Conservation (phyloP, 2,329 filamentous ascomycete species). For the Epicoccum sorghinum region DNA sequence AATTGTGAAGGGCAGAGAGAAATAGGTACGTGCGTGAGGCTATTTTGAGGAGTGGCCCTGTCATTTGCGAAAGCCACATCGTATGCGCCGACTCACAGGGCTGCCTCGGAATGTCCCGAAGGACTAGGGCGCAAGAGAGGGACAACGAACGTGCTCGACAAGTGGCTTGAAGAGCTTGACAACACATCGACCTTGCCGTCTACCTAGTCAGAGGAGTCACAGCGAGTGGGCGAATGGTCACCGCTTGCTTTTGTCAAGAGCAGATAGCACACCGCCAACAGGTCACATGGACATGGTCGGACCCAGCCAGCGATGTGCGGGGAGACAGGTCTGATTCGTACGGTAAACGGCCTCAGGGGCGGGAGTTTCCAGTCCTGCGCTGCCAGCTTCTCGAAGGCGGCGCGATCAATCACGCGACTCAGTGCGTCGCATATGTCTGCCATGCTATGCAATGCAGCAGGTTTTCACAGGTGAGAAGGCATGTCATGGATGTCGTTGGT, state of each 20-base stretch:
- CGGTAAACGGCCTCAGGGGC: conserved; percentile 29
- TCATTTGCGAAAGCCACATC: conserved; percentile 15
- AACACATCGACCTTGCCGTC: conserved; percentile 7
- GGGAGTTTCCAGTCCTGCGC: conserved; percentile 17
- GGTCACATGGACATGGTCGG: conserved; percentile 37
- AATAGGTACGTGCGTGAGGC: conserved; percentile 17
- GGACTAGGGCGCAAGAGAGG: conserved; percentile 1
- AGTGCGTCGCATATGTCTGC: conserved; percentile 19
- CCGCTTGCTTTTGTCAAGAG: conserved; percentile 10
- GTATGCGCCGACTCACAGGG: conserved; percentile 3
- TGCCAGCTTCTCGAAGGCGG: conserved; percentile 36
- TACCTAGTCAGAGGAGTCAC: conserved; percentile 4
- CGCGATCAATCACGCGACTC: conserved; percentile 39
- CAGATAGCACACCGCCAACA: conserved; percentile 42
- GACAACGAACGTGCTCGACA: conserved; percentile 11
- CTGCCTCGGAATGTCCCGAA: conserved; percentile 11
- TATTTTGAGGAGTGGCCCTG: conserved; percentile 15
- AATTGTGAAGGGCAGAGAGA: conserved; percentile 13
- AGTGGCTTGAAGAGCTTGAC: conserved; percentile 9
- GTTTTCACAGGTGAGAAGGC: conserved; percentile 7
- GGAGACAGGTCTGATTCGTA: conserved; percentile 34
- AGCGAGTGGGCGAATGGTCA: conserved; percentile 26
- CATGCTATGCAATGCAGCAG: conserved; percentile 7
- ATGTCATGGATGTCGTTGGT: conserved; percentile 2
- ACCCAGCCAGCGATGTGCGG: conserved; percentile 26